These are phyloP conservation scores for Vigna trinervia DNA, from an alignment of 306 rosid genomes.

Conservation along the genomic window DNA sequence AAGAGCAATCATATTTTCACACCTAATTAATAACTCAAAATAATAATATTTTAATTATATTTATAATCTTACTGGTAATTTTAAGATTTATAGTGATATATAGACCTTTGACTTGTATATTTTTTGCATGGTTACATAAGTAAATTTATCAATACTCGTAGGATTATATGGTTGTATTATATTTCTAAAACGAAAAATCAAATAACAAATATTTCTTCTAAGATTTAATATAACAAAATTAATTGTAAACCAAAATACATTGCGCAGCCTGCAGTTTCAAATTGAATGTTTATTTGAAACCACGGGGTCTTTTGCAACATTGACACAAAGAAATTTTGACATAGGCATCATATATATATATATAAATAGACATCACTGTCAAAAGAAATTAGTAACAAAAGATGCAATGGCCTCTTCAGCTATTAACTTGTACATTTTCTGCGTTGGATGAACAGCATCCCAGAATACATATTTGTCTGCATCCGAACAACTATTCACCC, in stretches of 20 bases:
- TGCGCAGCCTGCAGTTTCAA: neutral
- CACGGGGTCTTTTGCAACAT: neutral
- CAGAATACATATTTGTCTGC: conserved; percentile 69
- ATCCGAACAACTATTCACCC: conserved; percentile 56
- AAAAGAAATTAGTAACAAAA: conserved; percentile 7
- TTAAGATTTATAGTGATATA: too few species aligned
- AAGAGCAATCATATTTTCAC: too few species aligned
- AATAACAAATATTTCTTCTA: neutral
- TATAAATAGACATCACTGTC: too few species aligned
- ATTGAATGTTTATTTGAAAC: neutral
- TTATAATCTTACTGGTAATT: too few species aligned
- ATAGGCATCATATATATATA: neutral
- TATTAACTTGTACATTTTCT: conserved; percentile 66
- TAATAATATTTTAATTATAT: too few species aligned
- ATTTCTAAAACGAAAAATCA: neutral
- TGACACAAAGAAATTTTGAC: neutral
- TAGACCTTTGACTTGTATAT: too few species aligned
- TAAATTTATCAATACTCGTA: neutral
- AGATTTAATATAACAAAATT: neutral
- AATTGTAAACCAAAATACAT: too few species aligned
- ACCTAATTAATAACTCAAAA: too few species aligned
- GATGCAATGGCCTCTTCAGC: conserved; percentile 60
- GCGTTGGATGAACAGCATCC: conserved; percentile 89
- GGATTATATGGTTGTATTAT: neutral
- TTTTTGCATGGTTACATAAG: too few species aligned